Conservation (phyloP, 768 basidiomycete species). For the Collybia sordida region DNA sequence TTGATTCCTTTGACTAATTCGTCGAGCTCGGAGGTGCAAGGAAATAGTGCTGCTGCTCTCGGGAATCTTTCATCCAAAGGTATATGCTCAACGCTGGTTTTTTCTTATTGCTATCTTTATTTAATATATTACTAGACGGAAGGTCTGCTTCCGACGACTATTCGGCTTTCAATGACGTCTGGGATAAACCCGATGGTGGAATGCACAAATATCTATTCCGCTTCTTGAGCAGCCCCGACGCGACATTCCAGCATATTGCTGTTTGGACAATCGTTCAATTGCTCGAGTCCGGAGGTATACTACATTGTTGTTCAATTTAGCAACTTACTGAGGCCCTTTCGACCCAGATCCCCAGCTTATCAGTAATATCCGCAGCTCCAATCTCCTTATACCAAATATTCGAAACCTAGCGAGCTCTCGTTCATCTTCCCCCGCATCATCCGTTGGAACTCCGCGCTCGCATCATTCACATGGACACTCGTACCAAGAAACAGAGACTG, state of each 20-base stretch:
- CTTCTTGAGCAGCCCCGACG: conserved; percentile 90
- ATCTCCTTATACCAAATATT: conserved; percentile 81
- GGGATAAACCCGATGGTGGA: conserved; percentile 97
- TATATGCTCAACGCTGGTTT: conserved; percentile 25
- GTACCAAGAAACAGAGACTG: conserved; percentile 80
- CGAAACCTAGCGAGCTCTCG: conserved; percentile 76
- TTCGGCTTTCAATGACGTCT: conserved; percentile 95
- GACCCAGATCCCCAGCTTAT: conserved; percentile 79
- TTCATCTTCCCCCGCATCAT: conserved; percentile 68
- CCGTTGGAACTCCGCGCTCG: conserved; percentile 71
- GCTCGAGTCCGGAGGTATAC: conserved; percentile 87
- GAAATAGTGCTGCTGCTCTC: conserved; percentile 96
- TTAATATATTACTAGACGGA: conserved; percentile 52
- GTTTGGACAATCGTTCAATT: conserved; percentile 99
- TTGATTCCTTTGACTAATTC: conserved; percentile 97
- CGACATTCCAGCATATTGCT: conserved; percentile 99
- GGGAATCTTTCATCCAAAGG: conserved; percentile 98
- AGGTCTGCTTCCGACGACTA: conserved; percentile 83
- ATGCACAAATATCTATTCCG: conserved; percentile 93
- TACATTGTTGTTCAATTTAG: neutral
- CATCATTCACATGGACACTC: conserved; percentile 69
- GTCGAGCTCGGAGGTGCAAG: conserved; percentile 95
- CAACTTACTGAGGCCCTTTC: conserved; percentile 1
- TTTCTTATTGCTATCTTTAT: neutral
- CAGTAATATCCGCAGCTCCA: conserved; percentile 86